A percentile compares a stretch with the other conserved stretches of the same genome.
These are phyloP conservation scores for Immersiporthe knoxdaviesiana DNA, from an alignment of 2,329 filamentous ascomycete genomes.

Conservation along the genomic window DNA sequence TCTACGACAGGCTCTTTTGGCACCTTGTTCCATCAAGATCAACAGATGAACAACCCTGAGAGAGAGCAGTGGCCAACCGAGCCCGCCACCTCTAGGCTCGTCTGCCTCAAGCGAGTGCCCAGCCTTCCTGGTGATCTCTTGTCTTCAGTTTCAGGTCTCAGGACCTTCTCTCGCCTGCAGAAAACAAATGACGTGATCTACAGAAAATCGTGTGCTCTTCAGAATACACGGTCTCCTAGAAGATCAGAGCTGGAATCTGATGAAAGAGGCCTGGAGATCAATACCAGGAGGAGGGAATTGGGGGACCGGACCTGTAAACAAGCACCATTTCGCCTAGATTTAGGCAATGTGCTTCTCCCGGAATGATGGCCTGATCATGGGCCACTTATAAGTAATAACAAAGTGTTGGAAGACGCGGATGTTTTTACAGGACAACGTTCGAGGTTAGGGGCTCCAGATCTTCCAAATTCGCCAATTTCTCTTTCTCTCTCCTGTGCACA, in stretches of 20 bases:
- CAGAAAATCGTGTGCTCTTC: background rate
- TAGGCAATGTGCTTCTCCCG: background rate
- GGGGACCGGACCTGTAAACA: background rate
- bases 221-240: background rate
- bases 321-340: background rate
- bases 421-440: background rate
- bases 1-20: background rate
- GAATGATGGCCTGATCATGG: background rate
- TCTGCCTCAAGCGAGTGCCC: background rate
- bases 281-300: background rate
- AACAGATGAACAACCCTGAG: background rate
- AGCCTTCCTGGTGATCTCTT: background rate
- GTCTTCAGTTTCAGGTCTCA: background rate
- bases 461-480: background rate
- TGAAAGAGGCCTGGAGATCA: background rate
- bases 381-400: background rate
- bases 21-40: background rate
- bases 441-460: background rate
- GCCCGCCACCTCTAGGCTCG: background rate
- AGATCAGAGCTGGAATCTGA: too few species aligned
- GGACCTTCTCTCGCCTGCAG: background rate
- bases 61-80: background rate
- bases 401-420: background rate
- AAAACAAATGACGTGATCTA: background rate
- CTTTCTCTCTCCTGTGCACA: background rate